Percentiles rank a stretch among this genome's conserved stretches.
Evolutionary conservation across 2,329 filamentous ascomycete genomes (phyloP).

Genomic region (Tolypocladium ophioglossoides): DNA sequence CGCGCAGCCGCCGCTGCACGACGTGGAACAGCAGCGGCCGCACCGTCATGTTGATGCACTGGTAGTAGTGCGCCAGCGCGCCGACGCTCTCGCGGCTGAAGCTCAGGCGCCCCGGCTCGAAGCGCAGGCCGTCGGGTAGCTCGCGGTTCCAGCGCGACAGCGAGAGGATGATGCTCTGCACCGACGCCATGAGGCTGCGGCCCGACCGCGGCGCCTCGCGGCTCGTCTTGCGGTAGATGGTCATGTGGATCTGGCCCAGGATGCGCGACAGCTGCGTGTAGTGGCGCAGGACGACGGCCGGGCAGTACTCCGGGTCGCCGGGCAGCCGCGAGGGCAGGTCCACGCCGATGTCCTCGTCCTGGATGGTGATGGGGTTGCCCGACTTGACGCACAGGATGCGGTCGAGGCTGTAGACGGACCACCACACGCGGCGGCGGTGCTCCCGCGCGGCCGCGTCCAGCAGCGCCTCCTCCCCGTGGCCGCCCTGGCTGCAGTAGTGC

Average conservation of each 20-base stretch:
- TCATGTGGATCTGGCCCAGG: constrained; percentile 33
- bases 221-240: constrained; percentile 36
- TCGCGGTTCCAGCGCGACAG: constrained; percentile 38
- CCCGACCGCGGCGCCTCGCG: constrained; percentile 27
- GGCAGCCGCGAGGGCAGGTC: constrained; percentile 24
- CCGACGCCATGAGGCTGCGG: constrained; percentile 34
- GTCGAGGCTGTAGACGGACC: constrained; percentile 46
- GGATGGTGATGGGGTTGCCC: constrained; percentile 42
- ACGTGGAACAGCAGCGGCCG: constrained; percentile 43
- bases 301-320: constrained; percentile 28
- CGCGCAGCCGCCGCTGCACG: constrained; percentile 34
- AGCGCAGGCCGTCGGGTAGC: constrained; percentile 34
- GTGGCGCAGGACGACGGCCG: constrained; percentile 35
- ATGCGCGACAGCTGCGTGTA: constrained; percentile 44
- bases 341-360: constrained; percentile 38
- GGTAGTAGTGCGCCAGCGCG: constrained; percentile 43
- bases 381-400: constrained; percentile 41
- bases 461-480: constrained; percentile 8
- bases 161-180: constrained; percentile 37
- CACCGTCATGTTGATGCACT: constrained; percentile 47
- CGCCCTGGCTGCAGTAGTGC: not conserved
- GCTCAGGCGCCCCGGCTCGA: constrained; percentile 34
- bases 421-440: constrained; percentile 42
- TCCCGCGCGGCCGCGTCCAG: constrained; percentile 32
- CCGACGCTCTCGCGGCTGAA: constrained; percentile 39